Conservation (phyloP, 257 asterid genomes). For the Lycium ferocissimum region DNA sequence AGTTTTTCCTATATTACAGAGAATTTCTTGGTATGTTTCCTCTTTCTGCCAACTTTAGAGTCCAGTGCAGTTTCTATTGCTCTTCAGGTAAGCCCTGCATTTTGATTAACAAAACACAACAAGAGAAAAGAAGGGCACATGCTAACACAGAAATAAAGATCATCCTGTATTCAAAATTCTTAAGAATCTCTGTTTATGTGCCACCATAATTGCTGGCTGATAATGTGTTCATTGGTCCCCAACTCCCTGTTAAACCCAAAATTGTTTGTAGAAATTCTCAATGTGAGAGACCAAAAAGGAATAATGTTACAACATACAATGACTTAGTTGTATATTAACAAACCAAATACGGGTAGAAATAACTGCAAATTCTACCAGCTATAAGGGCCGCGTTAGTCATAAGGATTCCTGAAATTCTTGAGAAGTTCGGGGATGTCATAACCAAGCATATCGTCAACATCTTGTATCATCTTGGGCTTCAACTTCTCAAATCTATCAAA, state of each 20-base stretch:
- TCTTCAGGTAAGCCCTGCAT: background rate
- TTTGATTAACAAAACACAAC: background rate
- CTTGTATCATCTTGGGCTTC: conserved; percentile 86
- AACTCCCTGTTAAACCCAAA: conserved; percentile 1
- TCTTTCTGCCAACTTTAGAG: background rate
- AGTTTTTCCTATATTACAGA: background rate
- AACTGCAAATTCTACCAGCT: background rate
- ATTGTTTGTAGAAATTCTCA: conserved; percentile 23
- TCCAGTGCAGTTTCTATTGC: background rate
- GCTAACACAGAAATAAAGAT: background rate
- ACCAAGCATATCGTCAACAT: conserved; percentile 94
- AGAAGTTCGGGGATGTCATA: conserved; percentile 88
- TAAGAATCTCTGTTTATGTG: conserved; percentile 6
- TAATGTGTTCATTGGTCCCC: background rate
- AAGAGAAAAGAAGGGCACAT: background rate
- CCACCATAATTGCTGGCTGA: background rate
- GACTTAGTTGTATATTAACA: background rate
- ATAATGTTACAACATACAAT: conserved; percentile 1
- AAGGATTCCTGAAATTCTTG: conserved; percentile 88
- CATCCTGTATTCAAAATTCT: conserved; percentile 2
- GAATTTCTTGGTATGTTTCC: background rate
- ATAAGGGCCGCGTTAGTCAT: conserved; percentile 47
- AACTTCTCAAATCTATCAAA: conserved; percentile 84
- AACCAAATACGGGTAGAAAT: background rate
- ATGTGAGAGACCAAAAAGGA: background rate